These are phyloP conservation scores for Tricholoma flavovirens DNA, from an alignment of 768 basidiomycete genomes.

Conservation along the genomic window DNA sequence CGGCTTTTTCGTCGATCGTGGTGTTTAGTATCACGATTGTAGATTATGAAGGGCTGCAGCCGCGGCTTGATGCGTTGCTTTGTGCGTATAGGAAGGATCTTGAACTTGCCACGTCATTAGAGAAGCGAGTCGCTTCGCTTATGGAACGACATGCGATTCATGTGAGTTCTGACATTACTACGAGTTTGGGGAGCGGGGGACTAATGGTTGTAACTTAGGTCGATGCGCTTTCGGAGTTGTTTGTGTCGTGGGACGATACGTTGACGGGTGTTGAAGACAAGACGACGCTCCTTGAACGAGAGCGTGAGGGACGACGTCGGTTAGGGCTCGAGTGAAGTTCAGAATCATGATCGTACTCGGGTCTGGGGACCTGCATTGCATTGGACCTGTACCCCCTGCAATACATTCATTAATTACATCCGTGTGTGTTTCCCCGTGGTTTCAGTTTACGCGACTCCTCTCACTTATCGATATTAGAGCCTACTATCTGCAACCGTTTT, in stretches of 20 bases:
- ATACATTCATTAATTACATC: too few relatives aligned
- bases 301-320: constrained; percentile 51
- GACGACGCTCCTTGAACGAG: constrained; percentile 51
- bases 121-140: constrained; percentile 56
- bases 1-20: background rate
- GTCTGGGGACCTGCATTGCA: too few relatives aligned
- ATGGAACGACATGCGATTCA: constrained; percentile 69
- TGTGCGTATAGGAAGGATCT: constrained; percentile 56
- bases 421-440: too few relatives aligned
- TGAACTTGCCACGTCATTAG: constrained; percentile 51
- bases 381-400: too few relatives aligned
- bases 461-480: too few relatives aligned
- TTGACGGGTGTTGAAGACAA: constrained; percentile 63
- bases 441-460: too few relatives aligned
- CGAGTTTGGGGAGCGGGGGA: background rate
- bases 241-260: constrained; percentile 81
- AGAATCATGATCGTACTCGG: background rate
- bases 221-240: constrained; percentile 76
- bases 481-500: too few relatives aligned
- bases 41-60: constrained; percentile 62
- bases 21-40: background rate
- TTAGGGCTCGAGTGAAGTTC: constrained; percentile 49
- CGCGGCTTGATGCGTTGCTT: constrained; percentile 60
- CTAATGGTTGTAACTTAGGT: constrained; percentile 44
- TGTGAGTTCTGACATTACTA: constrained; percentile 33